Percentiles rank a stretch among this genome's conserved stretches.
phyloP scores from a whole-genome alignment of 345 rosid species.

The Lagerstroemia speciosa region DNA sequence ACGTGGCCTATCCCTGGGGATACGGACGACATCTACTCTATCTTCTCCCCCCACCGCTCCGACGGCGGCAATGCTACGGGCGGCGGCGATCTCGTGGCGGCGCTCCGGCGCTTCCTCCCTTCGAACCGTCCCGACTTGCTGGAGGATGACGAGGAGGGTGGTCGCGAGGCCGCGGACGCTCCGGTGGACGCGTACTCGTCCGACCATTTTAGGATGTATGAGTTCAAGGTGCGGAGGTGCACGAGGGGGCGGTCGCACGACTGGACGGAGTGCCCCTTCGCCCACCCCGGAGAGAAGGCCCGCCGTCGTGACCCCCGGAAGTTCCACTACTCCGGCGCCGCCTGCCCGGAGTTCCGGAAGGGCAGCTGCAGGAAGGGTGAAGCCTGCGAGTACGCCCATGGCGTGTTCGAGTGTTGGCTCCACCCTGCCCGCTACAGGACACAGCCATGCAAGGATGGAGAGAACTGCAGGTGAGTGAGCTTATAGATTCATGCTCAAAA shows the following conservation, averaged over 20 bases:
- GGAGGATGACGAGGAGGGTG: background rate
- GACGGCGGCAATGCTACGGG: background rate
- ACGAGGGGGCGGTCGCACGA: conserved; percentile 19
- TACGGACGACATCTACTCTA: background rate
- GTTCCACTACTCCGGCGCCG: conserved; percentile 18
- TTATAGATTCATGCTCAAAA: no score
- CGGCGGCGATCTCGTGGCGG: conserved; percentile 7
- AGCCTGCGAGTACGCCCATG: conserved; percentile 25
- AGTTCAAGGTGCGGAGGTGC: conserved; percentile 17
- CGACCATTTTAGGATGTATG: conserved; percentile 20
- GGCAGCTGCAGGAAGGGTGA: conserved; percentile 18
- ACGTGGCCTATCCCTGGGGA: conserved; percentile 1
- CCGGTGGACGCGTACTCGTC: conserved; percentile 14
- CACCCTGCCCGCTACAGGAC: conserved; percentile 88
- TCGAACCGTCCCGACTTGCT: conserved; percentile 7
- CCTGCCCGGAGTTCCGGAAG: conserved; percentile 20
- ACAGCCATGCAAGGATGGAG: conserved; percentile 87
- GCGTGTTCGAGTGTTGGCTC: conserved; percentile 98
- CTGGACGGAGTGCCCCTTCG: conserved; percentile 24
- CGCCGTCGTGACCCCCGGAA: conserved; percentile 20
- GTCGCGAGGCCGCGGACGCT: background rate
- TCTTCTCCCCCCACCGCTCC: background rate
- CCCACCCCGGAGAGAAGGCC: conserved; percentile 21
- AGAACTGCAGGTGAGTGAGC: conserved; percentile 52
- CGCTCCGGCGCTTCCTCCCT: conserved; percentile 10